phyloP scores from a whole-genome alignment of 306 rosid species.

The Clitoria ternatea region DNA sequence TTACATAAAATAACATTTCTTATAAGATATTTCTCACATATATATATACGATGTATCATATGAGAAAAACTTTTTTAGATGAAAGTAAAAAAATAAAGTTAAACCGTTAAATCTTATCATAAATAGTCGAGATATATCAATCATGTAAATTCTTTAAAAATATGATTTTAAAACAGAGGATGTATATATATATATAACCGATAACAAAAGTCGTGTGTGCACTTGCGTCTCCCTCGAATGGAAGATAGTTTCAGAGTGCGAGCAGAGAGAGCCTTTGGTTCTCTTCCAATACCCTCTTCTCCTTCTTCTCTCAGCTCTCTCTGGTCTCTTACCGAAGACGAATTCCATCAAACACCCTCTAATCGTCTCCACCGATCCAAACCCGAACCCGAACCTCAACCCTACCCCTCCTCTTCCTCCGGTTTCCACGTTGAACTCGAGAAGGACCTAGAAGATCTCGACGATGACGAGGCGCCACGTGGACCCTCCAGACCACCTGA shows the following conservation, averaged over 20 bases:
- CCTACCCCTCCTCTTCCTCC: slow-evolving; percentile 8
- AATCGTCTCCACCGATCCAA: slow-evolving; percentile 32
- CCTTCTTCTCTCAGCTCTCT: slow-evolving; percentile 40
- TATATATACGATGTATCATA: no score
- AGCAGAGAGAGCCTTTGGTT: slow-evolving; percentile 28
- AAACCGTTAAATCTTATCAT: no score
- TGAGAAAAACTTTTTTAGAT: no score
- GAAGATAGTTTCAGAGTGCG: slow-evolving; percentile 42
- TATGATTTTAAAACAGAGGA: no score
- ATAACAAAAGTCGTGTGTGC: no score
- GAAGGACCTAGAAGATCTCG: slow-evolving; percentile 53
- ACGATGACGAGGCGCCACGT: slow-evolving; percentile 30
- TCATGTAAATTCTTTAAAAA: no score
- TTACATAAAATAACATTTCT: no score
- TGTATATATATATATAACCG: no score
- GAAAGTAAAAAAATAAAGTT: no score
- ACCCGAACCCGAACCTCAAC: slow-evolving; percentile 36
- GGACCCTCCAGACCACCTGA: slow-evolving; percentile 48
- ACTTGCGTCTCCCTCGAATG: no score
- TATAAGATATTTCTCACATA: no score
- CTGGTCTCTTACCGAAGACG: slow-evolving; percentile 80
- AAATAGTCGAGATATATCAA: no score
- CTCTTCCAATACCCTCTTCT: slow-evolving; percentile 31
- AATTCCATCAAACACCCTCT: slow-evolving; percentile 38
- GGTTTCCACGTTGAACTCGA: slow-evolving; percentile 24